Base-by-base conservation (phyloP, 2,329 filamentous ascomycete genomes). In the Penicillium sp. region DNA sequence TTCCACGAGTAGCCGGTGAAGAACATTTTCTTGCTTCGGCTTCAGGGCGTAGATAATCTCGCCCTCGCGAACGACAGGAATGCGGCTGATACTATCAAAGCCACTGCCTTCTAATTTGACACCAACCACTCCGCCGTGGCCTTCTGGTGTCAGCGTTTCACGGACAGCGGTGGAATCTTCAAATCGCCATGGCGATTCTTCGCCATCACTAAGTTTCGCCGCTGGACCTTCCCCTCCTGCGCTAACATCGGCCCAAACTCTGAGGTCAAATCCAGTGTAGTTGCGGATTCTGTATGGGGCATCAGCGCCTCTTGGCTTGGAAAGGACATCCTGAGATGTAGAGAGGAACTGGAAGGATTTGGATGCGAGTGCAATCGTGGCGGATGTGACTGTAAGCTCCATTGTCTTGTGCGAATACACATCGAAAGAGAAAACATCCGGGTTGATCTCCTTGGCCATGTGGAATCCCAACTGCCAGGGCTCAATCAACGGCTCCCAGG, bases 151-250 rank as follows among this genome's bases (percentile, higher is more conserved):
- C 6, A 99, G 81, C 50, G 89, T 96, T 76, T 99, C 94, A 75
- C 94, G 89, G 83, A 97, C 96, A 67, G 94, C 94, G 64, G 92
- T 93, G 78, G 93, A 94, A 65, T 97, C 92, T 75, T 99, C 94
- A 62, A 99, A 99, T 64, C 92, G 89, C 94, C 94, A 99, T 1
- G 93, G 91, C 2, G 86, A 87, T 75, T 99, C 94, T 69, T 96
- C 86, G 9, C 94, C 95, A 69, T 99, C 95, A 57, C 85, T 85
- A 0, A 99, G 80, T 61, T 89, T 92, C 2, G 90, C 85, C 6
- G 88, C 88, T n/a, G 84, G 75, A 2, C 75, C 85, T 61, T 84
- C 83, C 42, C 87, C 84, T 54, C 89, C 88, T n/a, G 87, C 83
- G 54, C 84, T 85, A 52, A 86, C 86, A 75, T 90, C 91, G 43